These are phyloP conservation scores for Paramecium bursaria DNA, from an alignment of 73 alveolate genomes.

Conservation along the genomic window DNA sequence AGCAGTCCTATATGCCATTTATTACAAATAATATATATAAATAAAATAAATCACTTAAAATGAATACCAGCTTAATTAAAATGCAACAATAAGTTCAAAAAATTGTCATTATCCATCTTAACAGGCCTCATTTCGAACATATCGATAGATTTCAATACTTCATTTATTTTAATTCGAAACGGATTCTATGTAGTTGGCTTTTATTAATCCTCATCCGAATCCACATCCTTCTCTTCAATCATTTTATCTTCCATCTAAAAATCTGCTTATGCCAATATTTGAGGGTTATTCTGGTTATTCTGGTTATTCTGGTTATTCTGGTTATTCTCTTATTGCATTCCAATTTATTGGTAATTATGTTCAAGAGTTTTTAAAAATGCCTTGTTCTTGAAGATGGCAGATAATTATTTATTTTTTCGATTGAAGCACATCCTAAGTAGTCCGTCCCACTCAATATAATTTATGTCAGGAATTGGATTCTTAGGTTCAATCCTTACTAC, in stretches of 20 bases:
- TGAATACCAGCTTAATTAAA: slow-evolving; percentile 17
- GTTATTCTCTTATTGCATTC: slow-evolving; percentile 72
- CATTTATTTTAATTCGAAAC: not conserved
- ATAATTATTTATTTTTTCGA: slow-evolving; percentile 97
- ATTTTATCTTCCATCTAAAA: slow-evolving; percentile 68
- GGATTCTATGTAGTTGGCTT: slow-evolving; percentile 43
- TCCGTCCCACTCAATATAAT: slow-evolving; percentile 99
- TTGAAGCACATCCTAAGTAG: slow-evolving; percentile 94
- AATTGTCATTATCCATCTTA: slow-evolving; percentile 45
- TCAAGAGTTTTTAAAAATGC: slow-evolving; percentile 87
- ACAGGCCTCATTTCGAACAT: slow-evolving; percentile 28
- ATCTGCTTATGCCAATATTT: slow-evolving; percentile 45
- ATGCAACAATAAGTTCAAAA: not conserved
- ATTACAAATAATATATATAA: not conserved
- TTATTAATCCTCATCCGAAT: slow-evolving; percentile 69
- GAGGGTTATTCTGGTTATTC: slow-evolving; percentile 41
- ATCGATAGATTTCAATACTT: not conserved
- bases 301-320: slow-evolving; percentile 60
- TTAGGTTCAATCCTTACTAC: slow-evolving; percentile 98
- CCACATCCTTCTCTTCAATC: slow-evolving; percentile 70
- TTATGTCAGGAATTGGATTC: slow-evolving; percentile 93
- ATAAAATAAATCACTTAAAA: slow-evolving; percentile 27
- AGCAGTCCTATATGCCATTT: not conserved
- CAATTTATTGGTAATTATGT: slow-evolving; percentile 79
- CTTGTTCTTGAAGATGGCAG: slow-evolving; percentile 95